phyloP scores from a whole-genome alignment of 192 early-diverging fungal species.

The Helicostylum pulchrum region DNA sequence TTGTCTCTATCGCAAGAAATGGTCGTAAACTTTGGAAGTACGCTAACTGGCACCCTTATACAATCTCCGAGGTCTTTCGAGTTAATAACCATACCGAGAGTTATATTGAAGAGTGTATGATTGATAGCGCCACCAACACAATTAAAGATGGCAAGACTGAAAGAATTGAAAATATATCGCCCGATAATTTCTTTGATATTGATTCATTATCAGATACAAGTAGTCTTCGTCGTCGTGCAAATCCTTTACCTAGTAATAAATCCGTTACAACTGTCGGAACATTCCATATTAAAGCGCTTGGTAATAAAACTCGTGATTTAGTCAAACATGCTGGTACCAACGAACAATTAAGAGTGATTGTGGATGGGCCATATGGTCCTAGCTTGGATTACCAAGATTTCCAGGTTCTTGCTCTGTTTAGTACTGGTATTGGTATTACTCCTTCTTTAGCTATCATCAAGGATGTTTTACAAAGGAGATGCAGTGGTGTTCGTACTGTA shows the following conservation, averaged over 20 bases:
- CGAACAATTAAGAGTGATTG: constrained; percentile 7
- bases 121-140: too few relatives aligned
- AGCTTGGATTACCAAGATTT: constrained; percentile 32
- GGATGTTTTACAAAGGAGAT: too few relatives aligned
- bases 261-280: constrained; percentile 14
- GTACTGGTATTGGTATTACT: neutral
- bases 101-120: too few relatives aligned
- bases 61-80: too few relatives aligned
- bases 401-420: constrained; percentile 17
- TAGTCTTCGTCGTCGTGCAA: constrained; percentile 9
- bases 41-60: too few relatives aligned
- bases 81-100: too few relatives aligned
- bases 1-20: too few relatives aligned
- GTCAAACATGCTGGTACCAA: constrained; percentile 3
- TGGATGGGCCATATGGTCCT: constrained; percentile 43
- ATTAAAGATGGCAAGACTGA: too few relatives aligned
- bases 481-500: too few relatives aligned
- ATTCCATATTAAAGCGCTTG: constrained; percentile 36
- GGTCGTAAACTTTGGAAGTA: too few relatives aligned
- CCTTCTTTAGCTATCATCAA: too few relatives aligned
- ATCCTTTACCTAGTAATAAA: neutral
- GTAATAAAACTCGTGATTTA: constrained; percentile 25
- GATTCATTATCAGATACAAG: constrained; percentile 19
- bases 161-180: constrained; percentile 4
- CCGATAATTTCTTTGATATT: constrained; percentile 27